Base-by-base conservation (phyloP, 495 filamentous ascomycete species). In the Penicillium canariense region DNA sequence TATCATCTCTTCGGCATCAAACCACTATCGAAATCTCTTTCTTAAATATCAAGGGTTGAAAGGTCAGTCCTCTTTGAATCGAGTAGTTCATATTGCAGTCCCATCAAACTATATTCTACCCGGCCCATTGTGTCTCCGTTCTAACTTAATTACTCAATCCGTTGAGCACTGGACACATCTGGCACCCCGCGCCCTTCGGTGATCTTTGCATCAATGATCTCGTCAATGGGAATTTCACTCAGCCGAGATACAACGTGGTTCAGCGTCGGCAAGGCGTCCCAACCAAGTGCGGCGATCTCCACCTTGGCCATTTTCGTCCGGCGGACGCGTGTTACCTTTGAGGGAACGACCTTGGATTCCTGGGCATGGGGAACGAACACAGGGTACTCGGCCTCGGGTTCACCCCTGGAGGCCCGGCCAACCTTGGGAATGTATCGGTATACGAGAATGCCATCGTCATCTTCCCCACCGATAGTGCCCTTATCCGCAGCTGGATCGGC, bases 221-320 rank as follows among this genome's bases (percentile, higher is more conserved):
- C 75, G 58, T 81, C 81, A 6, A 81, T 63, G 0, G 79, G 81
- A 39, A 85, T 72, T 45, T 81, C 79, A 0, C 72, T 76, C 54
- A 84, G 52, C 23, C 68, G 65, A 35, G 66, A 63, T 20, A 80
- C 62, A 23, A 84, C 66, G 65, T 83, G 78, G 55, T 84, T 78
- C 34, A 84, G 62, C 2, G 79, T 84, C 0, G 82, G 82, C 46
- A 84, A 57, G 17, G 61, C 61, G 25, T 79, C 64, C 78, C 72
- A 79, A 50, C 76, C 70, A 17, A 77, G 59, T 5, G 59, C 60
- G 31, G 77, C 65, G 31, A 82, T 70, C 40, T 68, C 62, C 50
- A 82, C 62, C n/a, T 58, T 69, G 7, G 74, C 75, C 42, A 72
- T 74, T 14, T 60, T 63, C n/a, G 74, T 65, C 40, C 62, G 68